Evolutionary conservation across 352 stramenopile genomes (phyloP), one percentile per base, ranked within the genome.

Genomic region (Phytophthora quininea): DNA sequence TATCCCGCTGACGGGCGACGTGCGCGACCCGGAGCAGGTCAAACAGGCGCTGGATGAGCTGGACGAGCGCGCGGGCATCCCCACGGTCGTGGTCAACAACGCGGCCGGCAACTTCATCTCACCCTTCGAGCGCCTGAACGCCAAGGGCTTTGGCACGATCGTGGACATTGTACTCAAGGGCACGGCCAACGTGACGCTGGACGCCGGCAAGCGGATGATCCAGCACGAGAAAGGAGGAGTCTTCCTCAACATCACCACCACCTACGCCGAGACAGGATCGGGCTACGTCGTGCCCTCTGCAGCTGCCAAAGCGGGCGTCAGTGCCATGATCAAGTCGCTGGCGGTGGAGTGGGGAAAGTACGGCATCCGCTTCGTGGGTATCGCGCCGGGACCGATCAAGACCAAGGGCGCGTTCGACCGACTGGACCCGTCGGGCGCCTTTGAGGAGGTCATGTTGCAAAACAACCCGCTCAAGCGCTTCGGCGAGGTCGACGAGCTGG

Each of bases 231-330:
- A 85, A 32, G 79, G 80, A 40, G 93, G 90, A 27, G 79, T 95
- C 6, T 98, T 99, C 69, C 86, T 99, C 45, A 99, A 99, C 77
- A 99, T 99, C 73, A 98, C 90, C 38, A 98, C 96, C 55, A 98
- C 92, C 19, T 93, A 98, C 71, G 94, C 97, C 51, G 94, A 98
- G 79, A 95, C 91, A 8, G 92, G 91, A 31, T 98, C 96, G 12
- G 95, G 91, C 58, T 99, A 95, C 77, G 96, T 99, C 69, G 91
- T 94, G 19, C 97, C 98, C 29, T 97, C 97, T 0, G 96, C 90
- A 47, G 95, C 96, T 7, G 97, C 97, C 15, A 99, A 99, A 77
- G 91, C 92, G 54, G 97, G 93, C n/a, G 93, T 99, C 37, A 92
- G 82, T 42, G 95, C 89, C 12, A 88, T 99, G 69, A 98, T 97